Percentiles rank a stretch among this genome's conserved stretches.
Evolutionary conservation across 306 rosid species (phyloP).

Genomic region (Dryas alaskensis): DNA sequence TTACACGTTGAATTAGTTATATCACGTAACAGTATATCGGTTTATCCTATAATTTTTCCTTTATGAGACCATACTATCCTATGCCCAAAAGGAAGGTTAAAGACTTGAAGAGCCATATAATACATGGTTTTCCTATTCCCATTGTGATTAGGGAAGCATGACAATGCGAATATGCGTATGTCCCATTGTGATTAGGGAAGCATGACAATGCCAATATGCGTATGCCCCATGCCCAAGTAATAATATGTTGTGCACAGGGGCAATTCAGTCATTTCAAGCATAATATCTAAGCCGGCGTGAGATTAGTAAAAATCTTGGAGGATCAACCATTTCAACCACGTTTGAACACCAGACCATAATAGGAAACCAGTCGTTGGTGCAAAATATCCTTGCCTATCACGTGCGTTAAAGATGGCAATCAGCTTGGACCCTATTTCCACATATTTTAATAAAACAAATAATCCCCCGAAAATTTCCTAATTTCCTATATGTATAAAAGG

Average conservation of each 20-base stretch:
- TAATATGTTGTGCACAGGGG: neutral
- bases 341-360: slow-evolving; percentile 20
- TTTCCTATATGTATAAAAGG: neutral
- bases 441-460: neutral
- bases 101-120: too few relatives aligned
- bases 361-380: slow-evolving; percentile 23
- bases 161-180: too few relatives aligned
- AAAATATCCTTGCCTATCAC: slow-evolving; percentile 62
- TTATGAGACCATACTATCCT: too few relatives aligned
- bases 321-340: slow-evolving; percentile 45
- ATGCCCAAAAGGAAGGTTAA: too few relatives aligned
- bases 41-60: too few relatives aligned
- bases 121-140: too few relatives aligned
- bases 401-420: slow-evolving; percentile 44
- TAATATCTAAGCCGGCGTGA: neutral
- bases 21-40: too few relatives aligned
- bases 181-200: too few relatives aligned
- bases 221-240: neutral
- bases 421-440: neutral
- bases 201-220: too few relatives aligned
- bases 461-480: neutral
- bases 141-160: too few relatives aligned
- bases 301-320: slow-evolving; percentile 12
- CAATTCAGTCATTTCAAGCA: neutral
- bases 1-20: too few relatives aligned